Evolutionary conservation across 2,329 filamentous ascomycete genomes (phyloP), one percentile per base, ranked within the genome.

Genomic region (Ramularia endophylla): DNA sequence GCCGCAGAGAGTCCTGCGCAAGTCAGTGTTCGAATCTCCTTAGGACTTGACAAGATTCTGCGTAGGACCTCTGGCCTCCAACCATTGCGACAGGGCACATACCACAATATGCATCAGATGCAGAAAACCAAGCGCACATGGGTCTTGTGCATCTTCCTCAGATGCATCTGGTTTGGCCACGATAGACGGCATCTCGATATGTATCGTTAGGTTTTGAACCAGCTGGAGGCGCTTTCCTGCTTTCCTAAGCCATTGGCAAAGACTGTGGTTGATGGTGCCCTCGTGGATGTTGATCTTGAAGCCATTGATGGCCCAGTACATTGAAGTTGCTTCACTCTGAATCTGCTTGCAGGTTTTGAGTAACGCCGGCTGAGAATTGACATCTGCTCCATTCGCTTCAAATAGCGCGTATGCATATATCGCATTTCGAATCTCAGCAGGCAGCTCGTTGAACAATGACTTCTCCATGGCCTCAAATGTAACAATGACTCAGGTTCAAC

Each of bases 301-400:
- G 5, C 30, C 28, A 43, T 53, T 55, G 30, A 44, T 38, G 3
- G 43, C 34, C 28, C 52, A 56, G 42, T 50, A 56, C 40, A 55
- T 50, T 22, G 46, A 44, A 30, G 52, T 41, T 15, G 52, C 42
- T 40, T 56, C 54, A 12, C 31, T 30, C 20, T 51, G 47, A 27
- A 50, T 50, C 27, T 44, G 40, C 22, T 47, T 49, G 29, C 47
- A 55, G 9, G 45, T 47, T 7, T 35, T 20, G 25, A 51, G 36
- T 8, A 51, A 33, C 12, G 40, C 47, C n/a, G 48, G 45, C 25
- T 48, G 42, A 22, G 13, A 30, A 25, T 40, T 39, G 37, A 48
- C 48, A 5, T 40, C 11, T 2, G 43, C 42, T 31, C 39, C 42
- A 11, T 36, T 8, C 8, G 39, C 33, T 8, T 43, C 36, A 28